phyloP scores from a whole-genome alignment of 2,329 filamentous ascomycete genomes.

The Cladosporium phlei region DNA sequence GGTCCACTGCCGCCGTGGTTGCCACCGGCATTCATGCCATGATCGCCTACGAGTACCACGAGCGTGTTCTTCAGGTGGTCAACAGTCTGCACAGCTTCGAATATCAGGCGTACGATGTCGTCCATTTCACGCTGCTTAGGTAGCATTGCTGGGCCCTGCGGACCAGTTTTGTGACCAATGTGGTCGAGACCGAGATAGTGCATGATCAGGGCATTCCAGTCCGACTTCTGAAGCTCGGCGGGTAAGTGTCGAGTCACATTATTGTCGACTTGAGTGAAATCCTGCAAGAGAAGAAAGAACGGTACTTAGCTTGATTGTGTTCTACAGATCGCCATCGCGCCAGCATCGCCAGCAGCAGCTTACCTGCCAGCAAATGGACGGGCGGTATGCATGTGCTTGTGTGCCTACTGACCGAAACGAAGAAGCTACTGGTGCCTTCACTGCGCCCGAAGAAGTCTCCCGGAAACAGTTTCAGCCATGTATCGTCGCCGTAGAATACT shows the following conservation, averaged over 20 bases:
- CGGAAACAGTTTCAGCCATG: slow-evolving; percentile 95
- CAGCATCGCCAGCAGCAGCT: background rate
- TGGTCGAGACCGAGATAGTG: slow-evolving; percentile 96
- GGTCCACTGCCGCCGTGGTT: slow-evolving; percentile 93
- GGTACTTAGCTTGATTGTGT: slow-evolving; percentile 6
- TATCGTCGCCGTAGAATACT: slow-evolving; percentile 95
- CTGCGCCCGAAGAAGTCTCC: slow-evolving; percentile 68
- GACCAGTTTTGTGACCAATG: slow-evolving; percentile 94
- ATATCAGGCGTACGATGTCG: slow-evolving; percentile 69
- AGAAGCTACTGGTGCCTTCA: slow-evolving; percentile 96
- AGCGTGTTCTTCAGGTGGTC: slow-evolving; percentile 71
- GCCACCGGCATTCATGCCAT: slow-evolving; percentile 99
- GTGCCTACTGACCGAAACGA: slow-evolving; percentile 72
- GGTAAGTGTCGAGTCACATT: slow-evolving; percentile 92
- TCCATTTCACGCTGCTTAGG: slow-evolving; percentile 96
- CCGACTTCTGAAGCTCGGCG: slow-evolving; percentile 65
- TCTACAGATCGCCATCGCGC: background rate
- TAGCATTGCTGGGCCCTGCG: slow-evolving; percentile 77
- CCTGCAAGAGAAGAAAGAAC: slow-evolving; percentile 49
- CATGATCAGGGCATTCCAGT: slow-evolving; percentile 91
- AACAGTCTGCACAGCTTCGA: slow-evolving; percentile 65
- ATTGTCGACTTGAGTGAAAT: slow-evolving; percentile 95
- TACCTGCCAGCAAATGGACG: background rate
- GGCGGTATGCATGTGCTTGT: background rate
- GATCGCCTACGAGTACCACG: slow-evolving; percentile 83